phyloP scores from a whole-genome alignment of 2,329 filamentous ascomycete species.

The Fusarium subglutinans region DNA sequence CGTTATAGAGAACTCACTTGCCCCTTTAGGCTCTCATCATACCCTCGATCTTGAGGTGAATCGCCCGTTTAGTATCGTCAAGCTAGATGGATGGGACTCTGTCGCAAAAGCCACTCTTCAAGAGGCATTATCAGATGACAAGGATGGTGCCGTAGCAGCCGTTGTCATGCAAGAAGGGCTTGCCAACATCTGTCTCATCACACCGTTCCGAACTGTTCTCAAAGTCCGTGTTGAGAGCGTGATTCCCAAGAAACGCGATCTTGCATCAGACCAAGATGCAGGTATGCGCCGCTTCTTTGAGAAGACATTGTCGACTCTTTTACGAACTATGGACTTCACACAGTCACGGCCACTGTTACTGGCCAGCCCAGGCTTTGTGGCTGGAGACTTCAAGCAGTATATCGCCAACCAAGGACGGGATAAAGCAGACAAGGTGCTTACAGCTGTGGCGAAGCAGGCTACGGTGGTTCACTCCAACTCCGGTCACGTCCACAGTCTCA shows the following conservation, averaged over 20 bases:
- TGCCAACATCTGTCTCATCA: slow-evolving; percentile 85
- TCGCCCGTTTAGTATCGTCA: slow-evolving; percentile 87
- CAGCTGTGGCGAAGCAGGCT: slow-evolving; percentile 67
- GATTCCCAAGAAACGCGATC: slow-evolving; percentile 74
- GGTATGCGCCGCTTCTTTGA: slow-evolving; percentile 80
- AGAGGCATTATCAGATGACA: slow-evolving; percentile 81
- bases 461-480: slow-evolving; percentile 85
- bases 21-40: slow-evolving; percentile 65
- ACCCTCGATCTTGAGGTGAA: slow-evolving; percentile 85
- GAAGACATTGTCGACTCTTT: slow-evolving; percentile 77
- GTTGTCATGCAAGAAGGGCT: slow-evolving; percentile 93
- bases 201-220: slow-evolving; percentile 79
- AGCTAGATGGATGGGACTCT: slow-evolving; percentile 87
- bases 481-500: slow-evolving; percentile 86
- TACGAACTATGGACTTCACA: slow-evolving; percentile 80
- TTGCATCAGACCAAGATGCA: slow-evolving; percentile 72
- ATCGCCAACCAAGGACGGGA: slow-evolving; percentile 68
- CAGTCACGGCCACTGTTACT: slow-evolving; percentile 78
- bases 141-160: slow-evolving; percentile 84
- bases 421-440: slow-evolving; percentile 74
- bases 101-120: slow-evolving; percentile 81
- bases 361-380: slow-evolving; percentile 89
- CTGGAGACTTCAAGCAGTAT: slow-evolving; percentile 80
- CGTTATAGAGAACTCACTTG: slow-evolving; percentile 61
- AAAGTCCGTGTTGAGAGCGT: slow-evolving; percentile 69